These are phyloP conservation scores for Casuarina glauca DNA, from an alignment of 306 rosid genomes.

Conservation along the genomic window DNA sequence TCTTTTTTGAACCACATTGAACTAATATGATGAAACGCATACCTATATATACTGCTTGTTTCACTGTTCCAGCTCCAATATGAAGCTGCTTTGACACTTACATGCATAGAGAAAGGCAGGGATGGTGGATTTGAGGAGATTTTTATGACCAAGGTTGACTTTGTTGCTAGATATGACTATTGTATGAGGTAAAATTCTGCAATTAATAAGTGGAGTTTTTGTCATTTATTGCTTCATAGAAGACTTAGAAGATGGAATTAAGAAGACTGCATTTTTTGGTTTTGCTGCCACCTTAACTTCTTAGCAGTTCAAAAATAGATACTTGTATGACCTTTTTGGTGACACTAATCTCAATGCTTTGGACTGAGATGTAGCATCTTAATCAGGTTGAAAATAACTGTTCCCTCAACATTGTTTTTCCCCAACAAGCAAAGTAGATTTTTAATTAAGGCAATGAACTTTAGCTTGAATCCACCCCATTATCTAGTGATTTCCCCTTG, in stretches of 20 bases:
- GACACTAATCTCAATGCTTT: neutral
- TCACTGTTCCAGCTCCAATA: slow-evolving; percentile 66
- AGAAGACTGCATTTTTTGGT: neutral
- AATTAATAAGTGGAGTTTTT: neutral
- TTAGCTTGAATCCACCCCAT: neutral
- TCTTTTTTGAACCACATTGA: neutral
- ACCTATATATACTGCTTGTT: neutral
- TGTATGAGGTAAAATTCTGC: slow-evolving; percentile 64
- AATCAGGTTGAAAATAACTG: neutral
- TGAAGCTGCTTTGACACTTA: slow-evolving; percentile 68
- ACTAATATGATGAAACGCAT: slow-evolving; percentile 13
- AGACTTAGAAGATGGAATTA: slow-evolving; percentile 14
- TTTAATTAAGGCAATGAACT: neutral
- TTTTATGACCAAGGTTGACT: slow-evolving; percentile 83
- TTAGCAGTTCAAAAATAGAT: neutral
- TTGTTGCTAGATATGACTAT: slow-evolving; percentile 75
- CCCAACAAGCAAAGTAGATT: neutral
- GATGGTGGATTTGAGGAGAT: slow-evolving; percentile 88
- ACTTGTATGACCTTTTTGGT: neutral
- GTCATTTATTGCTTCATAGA: slow-evolving; percentile 17
- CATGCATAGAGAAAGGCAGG: slow-evolving; percentile 68
- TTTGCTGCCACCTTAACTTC: neutral
- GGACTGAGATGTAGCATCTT: neutral
- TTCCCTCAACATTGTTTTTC: neutral
- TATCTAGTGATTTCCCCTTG: neutral